Percentiles rank a stretch among this genome's conserved stretches.
Evolutionary conservation across 495 filamentous ascomycete genomes (phyloP).

Genomic region (Aspergillus asperescens): DNA sequence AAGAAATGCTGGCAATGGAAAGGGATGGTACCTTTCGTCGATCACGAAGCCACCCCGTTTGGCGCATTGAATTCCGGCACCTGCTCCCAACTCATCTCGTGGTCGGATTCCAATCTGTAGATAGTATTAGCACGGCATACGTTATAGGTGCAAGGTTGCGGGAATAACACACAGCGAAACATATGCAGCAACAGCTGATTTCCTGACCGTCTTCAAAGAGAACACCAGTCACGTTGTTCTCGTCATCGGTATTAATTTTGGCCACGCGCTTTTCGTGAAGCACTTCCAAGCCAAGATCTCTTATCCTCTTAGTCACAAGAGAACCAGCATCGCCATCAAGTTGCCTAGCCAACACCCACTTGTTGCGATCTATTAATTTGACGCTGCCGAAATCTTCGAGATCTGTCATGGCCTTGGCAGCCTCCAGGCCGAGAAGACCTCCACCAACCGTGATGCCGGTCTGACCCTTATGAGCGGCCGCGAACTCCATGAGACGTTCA

Average conservation of each 20-base stretch:
- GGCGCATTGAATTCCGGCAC: constrained; percentile 67
- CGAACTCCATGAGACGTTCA: constrained; percentile 72
- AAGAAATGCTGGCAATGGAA: neutral
- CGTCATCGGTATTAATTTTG: constrained; percentile 60
- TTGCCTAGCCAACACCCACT: constrained; percentile 84
- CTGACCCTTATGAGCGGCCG: constrained; percentile 57
- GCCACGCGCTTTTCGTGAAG: constrained; percentile 73
- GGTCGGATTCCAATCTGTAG: constrained; percentile 71
- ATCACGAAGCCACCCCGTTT: constrained; percentile 76
- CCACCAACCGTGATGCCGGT: constrained; percentile 84
- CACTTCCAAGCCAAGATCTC: constrained; percentile 76
- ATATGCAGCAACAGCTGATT: constrained; percentile 78
- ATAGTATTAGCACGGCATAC: constrained; percentile 2
- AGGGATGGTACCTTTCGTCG: constrained; percentile 43
- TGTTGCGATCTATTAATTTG: constrained; percentile 80
- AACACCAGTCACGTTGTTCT: constrained; percentile 68
- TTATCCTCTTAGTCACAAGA: constrained; percentile 81
- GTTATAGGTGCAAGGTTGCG: neutral
- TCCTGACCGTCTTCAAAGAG: constrained; percentile 79
- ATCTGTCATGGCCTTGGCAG: constrained; percentile 94
- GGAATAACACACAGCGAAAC: constrained; percentile 70
- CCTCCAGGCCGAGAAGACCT: constrained; percentile 84
- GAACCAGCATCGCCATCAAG: constrained; percentile 78
- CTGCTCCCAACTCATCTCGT: constrained; percentile 71
- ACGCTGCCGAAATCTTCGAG: constrained; percentile 72